A percentile compares a stretch with the other conserved stretches of the same genome.
phyloP scores from a whole-genome alignment of 176 grass and related monocot species.

The Melocanna baccifera region DNA sequence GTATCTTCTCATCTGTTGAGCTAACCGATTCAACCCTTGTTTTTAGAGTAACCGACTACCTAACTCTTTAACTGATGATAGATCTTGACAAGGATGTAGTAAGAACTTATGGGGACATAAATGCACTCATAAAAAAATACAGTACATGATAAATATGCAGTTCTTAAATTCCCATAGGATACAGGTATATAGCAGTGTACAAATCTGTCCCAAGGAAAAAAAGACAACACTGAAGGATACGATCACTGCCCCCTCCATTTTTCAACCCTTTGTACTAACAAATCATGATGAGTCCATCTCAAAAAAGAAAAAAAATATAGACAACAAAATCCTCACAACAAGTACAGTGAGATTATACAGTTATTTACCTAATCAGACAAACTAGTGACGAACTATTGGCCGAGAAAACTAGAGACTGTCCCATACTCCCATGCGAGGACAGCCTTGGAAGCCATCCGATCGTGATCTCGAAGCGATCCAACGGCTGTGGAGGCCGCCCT shows the following conservation, averaged over 20 bases:
- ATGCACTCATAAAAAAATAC: not conserved
- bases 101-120: not conserved
- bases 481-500: slow-evolving; percentile 17
- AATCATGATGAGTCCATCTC: not conserved
- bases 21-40: not conserved
- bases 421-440: not conserved
- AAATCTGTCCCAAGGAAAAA: not conserved
- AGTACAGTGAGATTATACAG: not conserved
- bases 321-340: not conserved
- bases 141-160: not conserved
- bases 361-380: not conserved
- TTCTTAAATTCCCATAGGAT: not conserved
- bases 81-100: not conserved
- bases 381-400: not conserved
- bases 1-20: not conserved
- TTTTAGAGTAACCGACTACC: not conserved
- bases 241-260: not conserved
- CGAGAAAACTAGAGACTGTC: not conserved
- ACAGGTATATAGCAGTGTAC: not conserved
- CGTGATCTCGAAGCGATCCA: slow-evolving; percentile 21
- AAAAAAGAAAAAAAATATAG: not conserved
- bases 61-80: not conserved
- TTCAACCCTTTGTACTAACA: not conserved
- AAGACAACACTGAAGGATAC: not conserved
- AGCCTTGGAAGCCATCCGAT: slow-evolving; percentile 8